These are phyloP conservation scores for Candida hispaniensis DNA, from an alignment of 805 yeast species.

Conservation along the genomic window DNA sequence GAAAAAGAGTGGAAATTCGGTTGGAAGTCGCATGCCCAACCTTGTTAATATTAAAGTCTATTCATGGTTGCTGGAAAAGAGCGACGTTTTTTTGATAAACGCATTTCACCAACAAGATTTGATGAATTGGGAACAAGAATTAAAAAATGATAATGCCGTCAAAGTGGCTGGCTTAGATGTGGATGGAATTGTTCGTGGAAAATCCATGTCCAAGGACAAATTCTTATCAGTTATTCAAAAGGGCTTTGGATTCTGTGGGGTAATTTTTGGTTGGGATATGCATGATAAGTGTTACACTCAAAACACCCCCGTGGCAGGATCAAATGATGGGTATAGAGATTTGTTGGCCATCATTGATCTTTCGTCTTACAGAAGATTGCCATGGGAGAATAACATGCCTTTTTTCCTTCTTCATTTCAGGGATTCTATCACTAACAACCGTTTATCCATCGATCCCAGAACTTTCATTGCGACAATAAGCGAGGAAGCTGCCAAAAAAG, in stretches of 20 bases:
- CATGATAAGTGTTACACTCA: conserved; percentile 26
- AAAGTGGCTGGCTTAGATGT: conserved; percentile 30
- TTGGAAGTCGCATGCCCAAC: too few species aligned
- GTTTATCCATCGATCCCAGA: conserved; percentile 28
- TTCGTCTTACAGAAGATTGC: conserved; percentile 21
- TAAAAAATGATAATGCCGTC: conserved; percentile 18
- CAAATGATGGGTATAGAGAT: conserved; percentile 27
- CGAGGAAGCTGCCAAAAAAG: conserved; percentile 17
- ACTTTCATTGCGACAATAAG: conserved; percentile 21
- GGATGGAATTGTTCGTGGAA: conserved; percentile 30
- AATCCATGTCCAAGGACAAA: conserved; percentile 26
- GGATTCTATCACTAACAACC: conserved; percentile 21
- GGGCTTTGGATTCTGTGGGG: conserved; percentile 30
- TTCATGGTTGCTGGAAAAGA: too few species aligned
- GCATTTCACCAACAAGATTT: too few species aligned
- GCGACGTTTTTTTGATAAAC: too few species aligned
- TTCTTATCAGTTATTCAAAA: conserved; percentile 21
- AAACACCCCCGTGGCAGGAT: conserved; percentile 24
- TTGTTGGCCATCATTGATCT: conserved; percentile 25
- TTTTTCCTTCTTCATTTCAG: conserved; percentile 25
- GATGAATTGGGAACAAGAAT: conserved; percentile 14
- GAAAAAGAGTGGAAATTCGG: too few species aligned
- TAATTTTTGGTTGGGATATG: conserved; percentile 31
- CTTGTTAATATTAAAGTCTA: too few species aligned
- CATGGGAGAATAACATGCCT: conserved; percentile 26